Percentiles rank a stretch among this genome's conserved stretches.
Conservation (phyloP, 2,329 filamentous ascomycete species). For the Coniochaeta ligniaria region DNA sequence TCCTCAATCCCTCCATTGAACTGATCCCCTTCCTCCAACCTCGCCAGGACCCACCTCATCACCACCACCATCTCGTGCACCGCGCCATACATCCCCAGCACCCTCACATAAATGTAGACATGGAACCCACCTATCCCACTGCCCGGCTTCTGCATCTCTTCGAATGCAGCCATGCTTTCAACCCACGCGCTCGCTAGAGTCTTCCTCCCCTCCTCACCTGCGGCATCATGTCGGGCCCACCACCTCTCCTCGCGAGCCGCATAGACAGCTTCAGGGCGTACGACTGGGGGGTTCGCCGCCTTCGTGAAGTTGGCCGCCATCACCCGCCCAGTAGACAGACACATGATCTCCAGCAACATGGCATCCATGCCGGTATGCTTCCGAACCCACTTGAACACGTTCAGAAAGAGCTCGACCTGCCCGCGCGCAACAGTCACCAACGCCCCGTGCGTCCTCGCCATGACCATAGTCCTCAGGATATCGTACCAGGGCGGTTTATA, state of each 20-base stretch:
- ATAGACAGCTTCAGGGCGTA: too few relatives aligned
- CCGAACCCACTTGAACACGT: constrained; percentile 21
- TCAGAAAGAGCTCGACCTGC: constrained; percentile 17
- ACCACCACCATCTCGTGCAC: constrained; percentile 48
- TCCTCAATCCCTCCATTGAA: constrained; percentile 22
- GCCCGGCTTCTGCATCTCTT: neutral
- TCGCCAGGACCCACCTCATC: constrained; percentile 49
- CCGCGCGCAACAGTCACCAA: neutral
- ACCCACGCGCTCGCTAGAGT: neutral
- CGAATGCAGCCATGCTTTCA: neutral
- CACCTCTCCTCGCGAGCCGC: neutral
- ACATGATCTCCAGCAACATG: constrained; percentile 27
- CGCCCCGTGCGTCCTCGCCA: constrained; percentile 15
- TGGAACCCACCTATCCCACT: constrained; percentile 23
- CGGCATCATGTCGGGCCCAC: neutral
- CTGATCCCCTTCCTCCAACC: constrained; percentile 29
- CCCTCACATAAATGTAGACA: constrained; percentile 55
- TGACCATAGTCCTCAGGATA: constrained; percentile 31
- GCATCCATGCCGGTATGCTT: constrained; percentile 22
- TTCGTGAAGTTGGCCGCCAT: neutral
- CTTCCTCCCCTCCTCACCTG: neutral
- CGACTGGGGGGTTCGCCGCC: too few relatives aligned
- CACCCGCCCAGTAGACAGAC: constrained; percentile 24
- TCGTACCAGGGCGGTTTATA: constrained; percentile 34
- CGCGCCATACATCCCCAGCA: constrained; percentile 55